Base-by-base conservation (phyloP, 2,329 filamentous ascomycete species). In the Cladophialophora yegresii region DNA sequence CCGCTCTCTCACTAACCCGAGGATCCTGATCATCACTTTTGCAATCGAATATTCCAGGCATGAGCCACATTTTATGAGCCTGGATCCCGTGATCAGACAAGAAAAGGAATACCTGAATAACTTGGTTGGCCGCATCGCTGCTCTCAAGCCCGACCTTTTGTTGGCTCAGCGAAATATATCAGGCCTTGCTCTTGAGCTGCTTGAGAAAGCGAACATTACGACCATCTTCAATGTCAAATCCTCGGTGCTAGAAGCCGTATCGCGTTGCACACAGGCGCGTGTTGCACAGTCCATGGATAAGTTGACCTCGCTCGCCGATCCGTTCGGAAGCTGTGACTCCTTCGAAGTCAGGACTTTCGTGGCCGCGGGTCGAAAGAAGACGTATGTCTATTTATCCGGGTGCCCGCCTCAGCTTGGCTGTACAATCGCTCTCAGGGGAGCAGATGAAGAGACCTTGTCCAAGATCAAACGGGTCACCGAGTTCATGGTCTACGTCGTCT, bases 401-500 rank as follows among this genome's bases (percentile, higher is more conserved):
- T 97, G 92, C 71, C 87, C 89, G 8, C 91, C 91, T 67, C 90
- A 96, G 65, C 85, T 99, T 1, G 96, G 95, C 0, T 98, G 95
- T 74, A 99, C 95, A 0, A 96, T 99, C 71, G 91, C 92, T 12
- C 81, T 99, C 23, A 88, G 95, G 53, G 95, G 95, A 1, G 91
- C 89, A 3, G 87, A 89, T 64, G 88, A 87, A 32, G 80, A 85
- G 54, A 82, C 87, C 0, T 82, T 99, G 20, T 82, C 87, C 1
- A 90, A 88, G 71, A 87, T 99, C 76, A 99, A 99, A 78, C 86
- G 87, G 58, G 95, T 99, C 70, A 95, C 93, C 10, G 95, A 99
- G 74, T 98, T 99, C 74, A 97, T 99, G 93, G 90, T 96, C 43
- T 99, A 98, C 71, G 96, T 99, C 22, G 93, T 98, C 12, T 99